Evolutionary conservation across 1,284 basidiomycete species (phyloP), one percentile per base, ranked within the genome.

Genomic region (Ceratobasidium sp.): DNA sequence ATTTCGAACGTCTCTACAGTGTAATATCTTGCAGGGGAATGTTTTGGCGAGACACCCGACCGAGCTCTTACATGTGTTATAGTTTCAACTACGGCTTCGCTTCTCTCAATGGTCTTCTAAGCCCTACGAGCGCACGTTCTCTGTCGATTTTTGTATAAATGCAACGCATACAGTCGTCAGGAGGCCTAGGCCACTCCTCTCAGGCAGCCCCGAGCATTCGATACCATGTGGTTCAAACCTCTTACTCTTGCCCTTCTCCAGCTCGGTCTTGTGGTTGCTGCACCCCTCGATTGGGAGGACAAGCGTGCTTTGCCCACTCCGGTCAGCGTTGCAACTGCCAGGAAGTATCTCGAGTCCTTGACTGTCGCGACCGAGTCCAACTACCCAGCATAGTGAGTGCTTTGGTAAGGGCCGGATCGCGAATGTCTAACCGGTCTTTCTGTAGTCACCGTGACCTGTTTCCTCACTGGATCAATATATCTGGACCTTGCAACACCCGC

Each of bases 401-500:
- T 13, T 22, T 39, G 34, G 16, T 49, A 34, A 29, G 54, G 4
- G 34, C 31, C 27, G 31, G 24, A 22, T 34, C 51, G 34, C 43
- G 11, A 19, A 58, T 34, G n/a, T 29, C 86, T 0, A 82, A 85
- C 0, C 86, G 86, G 24, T 49, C 22, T 34, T 5, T 11, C 2
- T 13, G 37, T n/a, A 68, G 65, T 78, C 76, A 79, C 9, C 80
- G 86, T 19, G 79, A 79, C 68, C 75, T 81, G 59, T 88, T 87
- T 82, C 83, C 84, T 76, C 83, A 81, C n/a, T 87, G 86, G 86
- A 82, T 84, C 68, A 85, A 78, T 69, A 84, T 88, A 75, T 85
- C 84, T 2, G 87, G 87, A 34, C 82, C 79, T 0, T 88, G 87
- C 78, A 82, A 88, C 77, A 87, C 87, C 2, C 82, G 86, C 51